Evolutionary conservation across 805 yeast species (phyloP), one percentile per base, ranked within the genome.

Genomic region (Dipodascus geniculatus): DNA sequence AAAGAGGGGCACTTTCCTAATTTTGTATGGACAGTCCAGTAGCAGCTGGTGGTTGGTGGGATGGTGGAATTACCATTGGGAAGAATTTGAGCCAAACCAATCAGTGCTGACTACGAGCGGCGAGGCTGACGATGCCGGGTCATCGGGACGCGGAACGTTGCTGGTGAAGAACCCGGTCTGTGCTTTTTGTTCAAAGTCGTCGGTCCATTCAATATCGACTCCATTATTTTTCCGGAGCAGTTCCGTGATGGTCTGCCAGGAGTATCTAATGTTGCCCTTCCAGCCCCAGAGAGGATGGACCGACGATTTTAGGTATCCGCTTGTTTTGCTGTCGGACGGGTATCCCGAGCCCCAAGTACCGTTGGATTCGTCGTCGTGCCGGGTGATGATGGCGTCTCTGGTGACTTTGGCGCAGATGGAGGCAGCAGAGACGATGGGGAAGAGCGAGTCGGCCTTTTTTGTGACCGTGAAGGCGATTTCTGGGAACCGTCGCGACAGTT

Each of bases 331-430:
- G 67, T 93, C 99, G 2, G 90, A 79, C 0, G 99, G 98, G 66
- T 93, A 93, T 0, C 99, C 99, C 0, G 95, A 86, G 1, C 99
- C 99, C 70, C 82, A 80, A 28, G 68, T 71, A 52, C 60, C 64
- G 9, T 73, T 60, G 54, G 49, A 60, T 56, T 6, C 48, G 48
- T n/a, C n/a, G 49, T 35, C 61, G 19, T 58, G 61, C 11, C 58
- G 52, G 14, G n/a, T 53, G 56, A 85, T 68, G 47, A 78, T 75
- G 49, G 78, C 68, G 66, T 93, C 99, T 63, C 99, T 77, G 0
- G 98, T 89, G 3, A 93, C 99, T 65, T 93, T 93, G 8, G 99
- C 99, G 49, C 90, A 90, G 50, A 93, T 87, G 20, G 95, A 85
- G 0, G 99, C 99, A 0, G 95, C 86, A 65, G 95, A 85, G 4